Percentiles rank a stretch among this genome's conserved stretches.
Conservation (phyloP, 768 basidiomycete species). For the Boletus subparvulus region DNA sequence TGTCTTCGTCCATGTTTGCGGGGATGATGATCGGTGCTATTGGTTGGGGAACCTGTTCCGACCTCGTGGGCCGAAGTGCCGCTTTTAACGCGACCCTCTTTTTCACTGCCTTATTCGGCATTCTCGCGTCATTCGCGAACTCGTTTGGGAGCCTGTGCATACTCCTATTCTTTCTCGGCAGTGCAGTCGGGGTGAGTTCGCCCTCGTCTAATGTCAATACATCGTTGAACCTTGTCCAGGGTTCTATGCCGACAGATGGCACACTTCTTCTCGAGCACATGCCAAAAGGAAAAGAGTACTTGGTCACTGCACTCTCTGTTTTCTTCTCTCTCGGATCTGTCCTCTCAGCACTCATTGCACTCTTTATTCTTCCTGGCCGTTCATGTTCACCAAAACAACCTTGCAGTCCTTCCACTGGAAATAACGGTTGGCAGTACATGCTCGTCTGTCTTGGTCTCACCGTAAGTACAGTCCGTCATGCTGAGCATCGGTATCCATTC, state of each 20-base stretch:
- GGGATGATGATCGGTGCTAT: slow-evolving; percentile 98
- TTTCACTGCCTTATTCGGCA: slow-evolving; percentile 86
- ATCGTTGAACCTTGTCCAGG: slow-evolving; percentile 42
- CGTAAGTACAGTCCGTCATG: slow-evolving; percentile 51
- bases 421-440: slow-evolving; percentile 89
- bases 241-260: slow-evolving; percentile 96
- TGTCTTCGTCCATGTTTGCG: slow-evolving; percentile 87
- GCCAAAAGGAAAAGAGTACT: slow-evolving; percentile 87
- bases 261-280: slow-evolving; percentile 91
- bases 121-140: slow-evolving; percentile 70
- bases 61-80: slow-evolving; percentile 80
- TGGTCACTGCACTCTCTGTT: slow-evolving; percentile 88
- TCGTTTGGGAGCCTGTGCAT: slow-evolving; percentile 71
- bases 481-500: slow-evolving; percentile 1
- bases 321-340: slow-evolving; percentile 96
- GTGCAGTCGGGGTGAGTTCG: slow-evolving; percentile 83
- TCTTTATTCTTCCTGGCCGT: slow-evolving; percentile 73
- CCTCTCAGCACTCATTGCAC: slow-evolving; percentile 74
- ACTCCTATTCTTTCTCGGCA: slow-evolving; percentile 84
- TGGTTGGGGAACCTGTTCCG: slow-evolving; percentile 92
- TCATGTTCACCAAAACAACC: slow-evolving; percentile 55
- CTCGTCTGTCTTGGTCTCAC: slow-evolving; percentile 75
- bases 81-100: slow-evolving; percentile 94
- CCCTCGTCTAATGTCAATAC: not conserved
- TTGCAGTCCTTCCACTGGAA: slow-evolving; percentile 69